Base-by-base conservation (phyloP, 2,329 filamentous ascomycete genomes). In the Cladorrhinum sp. region DNA sequence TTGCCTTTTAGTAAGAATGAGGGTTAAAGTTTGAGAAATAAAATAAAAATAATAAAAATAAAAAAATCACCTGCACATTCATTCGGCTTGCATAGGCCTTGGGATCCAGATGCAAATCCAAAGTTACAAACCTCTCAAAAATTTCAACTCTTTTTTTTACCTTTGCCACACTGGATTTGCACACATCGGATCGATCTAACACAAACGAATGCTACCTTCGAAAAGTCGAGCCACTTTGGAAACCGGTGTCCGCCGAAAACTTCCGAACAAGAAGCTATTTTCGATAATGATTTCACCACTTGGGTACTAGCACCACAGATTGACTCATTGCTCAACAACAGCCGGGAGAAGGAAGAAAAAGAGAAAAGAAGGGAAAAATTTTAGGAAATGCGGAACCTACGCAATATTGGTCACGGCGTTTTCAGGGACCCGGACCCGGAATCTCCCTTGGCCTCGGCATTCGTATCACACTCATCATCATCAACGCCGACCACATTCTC, bases 311-410 rank as follows among this genome's bases (percentile, higher is more conserved):
- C 21, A 36, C 24, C 55, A 18, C 21, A 36, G 36, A 49, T 61
- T 55, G 58, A 60, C 51, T 62, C 60, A 58, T 61, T 18, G 23
- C 12, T 54, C 23, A 33, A 57, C 23, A 26, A 58, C 26, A 9
- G n/a, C n/a, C n/a, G n/a, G n/a, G n/a, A n/a, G n/a, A n/a, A n/a
- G n/a, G n/a, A n/a, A n/a, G n/a, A n/a, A n/a, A n/a, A n/a, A n/a
- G 54, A 52, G 42, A 26, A 12, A 36, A 51, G 33, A 16, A 36
- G 9, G 59, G 55, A 58, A 57, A 62, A 55, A 21, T 28, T 50
- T n/a, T 61, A 57, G 54, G 79, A 74, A 63, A 98, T 98, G 94
- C 89, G 91, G 73, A 98, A 97, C 75, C 82, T 98, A 69, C 88
- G 86, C 76, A 92, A 88, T 73, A 86, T 92, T 70, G 86, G 84